Conservation (phyloP, 2,329 filamentous ascomycete species). For the Hortaea werneckii region DNA sequence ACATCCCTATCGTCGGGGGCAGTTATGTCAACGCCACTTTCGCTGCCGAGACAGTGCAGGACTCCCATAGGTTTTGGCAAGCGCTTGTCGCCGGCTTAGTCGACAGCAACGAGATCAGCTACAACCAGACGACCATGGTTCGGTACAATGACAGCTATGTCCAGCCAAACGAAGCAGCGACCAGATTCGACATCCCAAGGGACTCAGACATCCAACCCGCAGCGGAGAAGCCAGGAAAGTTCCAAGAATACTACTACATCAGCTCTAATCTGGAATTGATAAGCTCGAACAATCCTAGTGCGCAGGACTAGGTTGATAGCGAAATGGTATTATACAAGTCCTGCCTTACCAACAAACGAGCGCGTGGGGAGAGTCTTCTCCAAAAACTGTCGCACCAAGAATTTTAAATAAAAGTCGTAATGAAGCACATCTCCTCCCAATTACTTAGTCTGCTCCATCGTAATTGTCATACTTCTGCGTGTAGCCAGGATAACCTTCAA, state of each 20-base stretch:
- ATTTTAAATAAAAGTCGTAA: not conserved
- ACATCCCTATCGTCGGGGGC: constrained; percentile 29
- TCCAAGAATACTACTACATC: constrained; percentile 5
- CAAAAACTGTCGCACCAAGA: not conserved
- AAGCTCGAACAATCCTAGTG: constrained; percentile 3
- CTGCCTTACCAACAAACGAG: too few relatives aligned
- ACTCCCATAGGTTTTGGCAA: constrained; percentile 32
- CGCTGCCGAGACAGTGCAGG: constrained; percentile 23
- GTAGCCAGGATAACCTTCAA: not conserved
- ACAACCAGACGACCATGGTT: constrained; percentile 28
- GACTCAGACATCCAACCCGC: constrained; percentile 2
- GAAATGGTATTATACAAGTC: too few relatives aligned
- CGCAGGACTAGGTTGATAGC: not conserved
- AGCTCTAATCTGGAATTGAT: constrained; percentile 6
- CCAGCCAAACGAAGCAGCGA: not conserved
- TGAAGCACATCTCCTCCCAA: not conserved
- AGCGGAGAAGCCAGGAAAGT: constrained; percentile 2
- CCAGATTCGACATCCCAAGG: constrained; percentile 3
- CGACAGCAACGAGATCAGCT: constrained; percentile 30
- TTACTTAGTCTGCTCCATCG: not conserved
- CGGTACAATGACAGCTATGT: constrained; percentile 4
- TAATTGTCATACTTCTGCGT: not conserved
- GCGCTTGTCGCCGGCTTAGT: constrained; percentile 31
- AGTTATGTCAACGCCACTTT: constrained; percentile 29
- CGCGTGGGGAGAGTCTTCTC: not conserved